Base-by-base conservation (phyloP, 441 rosid genomes). In the Bruguiera hainesii region DNA sequence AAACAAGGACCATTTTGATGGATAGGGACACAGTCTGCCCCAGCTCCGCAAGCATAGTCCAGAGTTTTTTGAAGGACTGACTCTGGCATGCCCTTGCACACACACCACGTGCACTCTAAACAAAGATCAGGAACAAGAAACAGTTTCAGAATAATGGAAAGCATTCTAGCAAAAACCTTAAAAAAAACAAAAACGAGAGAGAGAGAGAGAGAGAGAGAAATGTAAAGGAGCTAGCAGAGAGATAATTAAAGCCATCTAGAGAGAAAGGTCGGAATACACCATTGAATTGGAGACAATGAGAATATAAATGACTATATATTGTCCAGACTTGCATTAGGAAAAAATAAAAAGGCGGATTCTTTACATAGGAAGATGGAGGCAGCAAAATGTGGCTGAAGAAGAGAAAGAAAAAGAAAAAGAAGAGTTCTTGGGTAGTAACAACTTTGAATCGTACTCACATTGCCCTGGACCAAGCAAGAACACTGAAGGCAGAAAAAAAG, bases 11-110 rank as follows among this genome's bases (percentile, higher is more conserved):
- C 97, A 39, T 63, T 82, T 35, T 80, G 85, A 51, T 67, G 77
- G 69, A 84, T 84, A 21, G 88, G 78, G 13, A 57, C 42, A 64
- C 99, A 95, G 72, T 95, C 99, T 59, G 96, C 98, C 39, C 97
- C 97, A 64, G 96, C 96, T 56, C 99, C 97, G 64, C 99, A 95
- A 49, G 99, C 99, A 89, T 91, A 95, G 79, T 89, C 89, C 68
- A 95, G 65, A 3, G 96, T 78, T 71, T 75, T 80, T 72, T 93
- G 98, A 51, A 91, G 76, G 18, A 21, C 79, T 57, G 85, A 0
- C 42, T 88, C 93, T 68, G 79, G 20, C 80, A 76, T 59, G 0
- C 83, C 84, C 71, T 86, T 93, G 83, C 98, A 93, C 35, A 86
- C 86, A 71, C 98, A 93, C 96, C 96, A 93, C 28, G 80, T 58